Evolutionary conservation across 2,329 filamentous ascomycete genomes (phyloP).

Genomic region (Penicillium sp.): DNA sequence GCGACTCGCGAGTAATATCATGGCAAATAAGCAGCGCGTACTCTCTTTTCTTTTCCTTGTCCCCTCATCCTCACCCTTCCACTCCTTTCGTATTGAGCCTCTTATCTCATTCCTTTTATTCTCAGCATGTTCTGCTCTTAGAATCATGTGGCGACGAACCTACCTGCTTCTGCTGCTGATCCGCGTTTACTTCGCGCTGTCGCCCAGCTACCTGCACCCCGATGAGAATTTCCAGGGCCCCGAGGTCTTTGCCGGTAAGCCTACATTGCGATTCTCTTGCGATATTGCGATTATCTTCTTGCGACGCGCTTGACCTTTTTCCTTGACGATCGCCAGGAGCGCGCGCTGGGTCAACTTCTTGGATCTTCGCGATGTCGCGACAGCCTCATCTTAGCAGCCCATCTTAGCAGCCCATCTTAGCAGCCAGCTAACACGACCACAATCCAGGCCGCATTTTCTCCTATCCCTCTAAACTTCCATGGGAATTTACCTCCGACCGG

Average conservation of each 20-base stretch:
- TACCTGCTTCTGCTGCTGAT: conserved; percentile 81
- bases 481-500: conserved; percentile 86
- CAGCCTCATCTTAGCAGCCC: not conserved
- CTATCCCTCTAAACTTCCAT: conserved; percentile 84
- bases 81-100: not conserved
- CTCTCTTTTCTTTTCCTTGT: not conserved
- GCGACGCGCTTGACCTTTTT: not conserved
- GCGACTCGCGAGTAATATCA: conserved; percentile 21
- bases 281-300: not conserved
- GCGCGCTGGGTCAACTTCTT: not conserved
- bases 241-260: conserved; percentile 89
- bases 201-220: conserved; percentile 93
- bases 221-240: conserved; percentile 99
- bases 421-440: conserved; percentile 6
- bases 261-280: not conserved
- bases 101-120: conserved; percentile 2
- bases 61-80: not conserved
- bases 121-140: conserved; percentile 17
- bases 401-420: conserved; percentile 1
- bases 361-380: not conserved
- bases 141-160: conserved; percentile 79
- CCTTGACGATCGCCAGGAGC: not conserved
- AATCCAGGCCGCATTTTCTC: conserved; percentile 80
- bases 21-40: conserved; percentile 17
- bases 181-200: conserved; percentile 88